Conservation (phyloP, 495 filamentous ascomycete genomes). For the Cercophora samala region DNA sequence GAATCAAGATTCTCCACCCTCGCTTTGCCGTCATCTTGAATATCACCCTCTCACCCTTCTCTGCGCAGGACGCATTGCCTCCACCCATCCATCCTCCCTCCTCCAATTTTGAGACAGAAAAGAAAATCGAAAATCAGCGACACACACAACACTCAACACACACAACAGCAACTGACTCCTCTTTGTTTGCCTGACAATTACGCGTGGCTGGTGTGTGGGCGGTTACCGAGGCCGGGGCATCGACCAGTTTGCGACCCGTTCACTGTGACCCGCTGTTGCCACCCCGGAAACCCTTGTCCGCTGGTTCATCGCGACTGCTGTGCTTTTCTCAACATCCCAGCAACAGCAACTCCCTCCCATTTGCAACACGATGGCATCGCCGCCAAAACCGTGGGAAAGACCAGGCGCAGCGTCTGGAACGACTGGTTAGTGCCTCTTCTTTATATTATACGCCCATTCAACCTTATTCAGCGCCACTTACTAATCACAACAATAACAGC, state of each 20-base stretch:
- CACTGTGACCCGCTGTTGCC: constrained; percentile 12
- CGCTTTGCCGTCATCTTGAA: constrained; percentile 6
- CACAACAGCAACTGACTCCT: neutral
- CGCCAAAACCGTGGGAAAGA: constrained; percentile 95
- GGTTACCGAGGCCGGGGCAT: neutral
- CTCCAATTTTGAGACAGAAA: neutral
- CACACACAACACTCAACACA: neutral
- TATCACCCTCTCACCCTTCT: neutral
- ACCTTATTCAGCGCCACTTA: neutral
- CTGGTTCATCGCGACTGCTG: neutral
- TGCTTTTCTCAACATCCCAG: constrained; percentile 8
- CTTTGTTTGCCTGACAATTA: neutral
- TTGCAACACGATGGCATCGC: constrained; percentile 57
- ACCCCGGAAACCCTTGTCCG: constrained; percentile 21
- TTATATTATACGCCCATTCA: constrained; percentile 18
- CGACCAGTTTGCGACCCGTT: neutral
- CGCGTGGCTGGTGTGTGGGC: neutral
- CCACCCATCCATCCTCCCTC: neutral
- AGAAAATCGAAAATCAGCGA: neutral
- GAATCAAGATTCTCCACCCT: constrained; percentile 13
- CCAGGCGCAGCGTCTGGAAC: constrained; percentile 59
- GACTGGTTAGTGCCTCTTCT: constrained; percentile 41
- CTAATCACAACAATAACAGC: constrained; percentile 35
- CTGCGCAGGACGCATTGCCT: neutral
- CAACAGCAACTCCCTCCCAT: constrained; percentile 3